A percentile compares a stretch with the other conserved stretches of the same genome.
phyloP scores from a whole-genome alignment of 371 early-diverging fungal species.

The Spraguea lophii region DNA sequence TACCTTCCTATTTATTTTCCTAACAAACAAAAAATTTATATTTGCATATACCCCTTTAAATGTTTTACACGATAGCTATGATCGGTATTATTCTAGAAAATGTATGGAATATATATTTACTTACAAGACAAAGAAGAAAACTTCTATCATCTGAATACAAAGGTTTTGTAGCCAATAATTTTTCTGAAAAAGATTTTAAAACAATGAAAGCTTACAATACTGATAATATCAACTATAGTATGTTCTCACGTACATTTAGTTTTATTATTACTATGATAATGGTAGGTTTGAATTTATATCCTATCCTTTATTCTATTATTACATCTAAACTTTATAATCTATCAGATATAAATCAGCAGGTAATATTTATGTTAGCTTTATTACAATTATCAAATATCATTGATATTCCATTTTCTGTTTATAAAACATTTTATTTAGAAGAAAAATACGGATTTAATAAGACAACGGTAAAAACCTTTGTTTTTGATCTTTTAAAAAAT shows the following conservation, averaged over 20 bases:
- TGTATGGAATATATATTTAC: no score
- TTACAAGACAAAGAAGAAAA: no score
- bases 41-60: no score
- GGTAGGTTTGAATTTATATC: constrained; percentile 51
- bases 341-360: not conserved
- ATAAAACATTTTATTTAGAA: constrained; percentile 76
- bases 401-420: constrained; percentile 59
- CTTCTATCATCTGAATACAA: no score
- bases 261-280: constrained; percentile 52
- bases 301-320: constrained; percentile 52
- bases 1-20: no score
- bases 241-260: constrained; percentile 50
- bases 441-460: constrained; percentile 85
- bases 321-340: constrained; percentile 48
- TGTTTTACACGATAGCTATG: no score
- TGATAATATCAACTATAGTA: constrained; percentile 60
- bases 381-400: constrained; percentile 21
- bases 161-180: no score
- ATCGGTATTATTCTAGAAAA: no score
- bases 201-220: constrained; percentile 63
- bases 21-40: no score
- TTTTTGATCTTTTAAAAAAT: constrained; percentile 53
- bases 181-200: constrained; percentile 53
- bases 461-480: constrained; percentile 58
- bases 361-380: not conserved